A percentile compares a stretch with the other conserved stretches of the same genome.
Conservation (phyloP, 129 eudicot genomes). For the Oenanthe sinensis region DNA sequence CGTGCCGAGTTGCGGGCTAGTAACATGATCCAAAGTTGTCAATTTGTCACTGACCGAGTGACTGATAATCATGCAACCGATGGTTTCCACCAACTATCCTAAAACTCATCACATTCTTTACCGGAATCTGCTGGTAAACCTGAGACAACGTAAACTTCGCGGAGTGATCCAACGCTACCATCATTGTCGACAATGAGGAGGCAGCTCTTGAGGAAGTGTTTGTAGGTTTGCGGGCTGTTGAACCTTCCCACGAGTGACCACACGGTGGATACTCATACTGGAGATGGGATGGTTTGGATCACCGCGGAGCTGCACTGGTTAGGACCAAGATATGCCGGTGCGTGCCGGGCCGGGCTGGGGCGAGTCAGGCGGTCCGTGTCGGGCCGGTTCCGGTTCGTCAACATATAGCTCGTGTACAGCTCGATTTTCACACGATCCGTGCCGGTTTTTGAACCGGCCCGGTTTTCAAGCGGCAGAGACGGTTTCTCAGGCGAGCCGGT, state of each 20-base stretch:
- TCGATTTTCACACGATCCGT: no score
- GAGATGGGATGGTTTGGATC: constrained; percentile 1
- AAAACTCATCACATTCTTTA: constrained; percentile 9
- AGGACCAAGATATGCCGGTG: not conserved
- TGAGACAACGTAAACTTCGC: constrained; percentile 4
- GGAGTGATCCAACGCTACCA: not conserved
- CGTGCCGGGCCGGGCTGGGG: no score
- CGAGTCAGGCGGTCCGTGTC: no score
- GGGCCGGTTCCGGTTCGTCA: no score
- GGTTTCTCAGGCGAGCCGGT: no score
- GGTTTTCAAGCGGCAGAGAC: no score
- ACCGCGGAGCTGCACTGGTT: constrained; percentile 14
- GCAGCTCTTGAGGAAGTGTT: constrained; percentile 12
- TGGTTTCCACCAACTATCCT: constrained; percentile 3
- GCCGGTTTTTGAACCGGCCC: no score
- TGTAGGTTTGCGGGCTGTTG: constrained; percentile 12
- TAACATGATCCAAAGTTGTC: no score
- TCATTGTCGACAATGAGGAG: not conserved
- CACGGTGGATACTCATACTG: not conserved
- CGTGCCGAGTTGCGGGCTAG: no score
- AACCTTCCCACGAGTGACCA: constrained; percentile 17
- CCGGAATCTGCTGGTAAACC: constrained; percentile 4
- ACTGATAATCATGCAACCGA: constrained; percentile 13
- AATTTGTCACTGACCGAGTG: not conserved
- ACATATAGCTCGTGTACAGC: no score